phyloP scores from a whole-genome alignment of 2,329 filamentous ascomycete genomes.

The Xylaria polymorpha region DNA sequence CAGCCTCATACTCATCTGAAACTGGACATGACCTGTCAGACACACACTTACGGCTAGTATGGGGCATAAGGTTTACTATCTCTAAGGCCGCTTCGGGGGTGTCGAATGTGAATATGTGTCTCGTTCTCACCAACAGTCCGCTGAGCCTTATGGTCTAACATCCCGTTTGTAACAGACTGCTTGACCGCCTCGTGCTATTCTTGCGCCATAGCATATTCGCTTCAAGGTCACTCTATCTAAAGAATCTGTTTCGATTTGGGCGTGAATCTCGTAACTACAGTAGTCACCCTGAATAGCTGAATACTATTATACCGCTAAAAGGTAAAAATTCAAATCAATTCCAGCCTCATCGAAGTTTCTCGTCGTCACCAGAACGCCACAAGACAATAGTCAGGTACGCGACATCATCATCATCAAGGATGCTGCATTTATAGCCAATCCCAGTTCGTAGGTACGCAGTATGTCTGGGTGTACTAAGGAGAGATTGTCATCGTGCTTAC shows the following conservation, averaged over 20 bases:
- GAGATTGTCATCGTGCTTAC: not conserved
- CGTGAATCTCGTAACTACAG: not conserved
- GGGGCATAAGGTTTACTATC: not conserved
- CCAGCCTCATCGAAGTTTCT: not conserved
- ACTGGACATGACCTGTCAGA: not conserved
- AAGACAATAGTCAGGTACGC: not conserved
- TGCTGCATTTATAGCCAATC: conserved; percentile 10
- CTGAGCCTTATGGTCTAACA: not conserved
- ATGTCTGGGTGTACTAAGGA: not conserved
- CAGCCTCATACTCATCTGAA: not conserved
- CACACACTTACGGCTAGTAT: not conserved
- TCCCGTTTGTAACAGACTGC: not conserved
- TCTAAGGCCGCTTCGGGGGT: no score
- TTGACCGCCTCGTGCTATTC: not conserved
- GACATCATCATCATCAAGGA: conserved; percentile 4
- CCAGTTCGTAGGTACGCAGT: not conserved
- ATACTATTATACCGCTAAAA: not conserved
- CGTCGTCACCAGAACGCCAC: not conserved
- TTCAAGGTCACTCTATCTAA: no score
- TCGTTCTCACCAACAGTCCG: no score
- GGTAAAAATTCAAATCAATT: not conserved
- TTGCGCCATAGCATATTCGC: not conserved
- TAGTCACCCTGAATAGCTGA: conserved; percentile 5
- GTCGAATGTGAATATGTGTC: not conserved
- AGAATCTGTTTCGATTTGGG: not conserved